Percentiles rank a stretch among this genome's conserved stretches.
Evolutionary conservation across 345 rosid species (phyloP).

Genomic region (Cardiospermum halicacabum): DNA sequence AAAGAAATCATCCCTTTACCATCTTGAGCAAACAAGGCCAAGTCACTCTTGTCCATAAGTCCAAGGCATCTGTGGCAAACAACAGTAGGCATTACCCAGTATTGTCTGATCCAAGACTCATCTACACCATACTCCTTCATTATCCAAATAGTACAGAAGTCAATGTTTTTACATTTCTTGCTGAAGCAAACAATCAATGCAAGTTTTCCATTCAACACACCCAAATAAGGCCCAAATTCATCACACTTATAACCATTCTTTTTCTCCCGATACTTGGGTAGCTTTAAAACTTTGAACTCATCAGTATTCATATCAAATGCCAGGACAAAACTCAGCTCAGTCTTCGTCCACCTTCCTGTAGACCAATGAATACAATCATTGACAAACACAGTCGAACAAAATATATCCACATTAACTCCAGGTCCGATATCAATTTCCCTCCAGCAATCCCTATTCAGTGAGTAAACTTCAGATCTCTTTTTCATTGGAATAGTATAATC

Average conservation of each 20-base stretch:
- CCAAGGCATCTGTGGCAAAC: background rate
- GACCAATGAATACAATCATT: conserved; percentile 3
- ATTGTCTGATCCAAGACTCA: conserved; percentile 4
- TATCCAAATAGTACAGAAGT: background rate
- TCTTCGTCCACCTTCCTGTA: too few relatives aligned
- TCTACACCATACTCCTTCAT: background rate
- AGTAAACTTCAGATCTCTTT: background rate
- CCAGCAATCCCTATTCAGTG: conserved; percentile 1
- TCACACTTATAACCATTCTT: background rate
- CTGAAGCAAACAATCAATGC: background rate
- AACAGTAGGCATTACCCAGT: background rate
- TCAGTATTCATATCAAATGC: background rate
- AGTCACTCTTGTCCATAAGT: background rate
- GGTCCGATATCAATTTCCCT: background rate
- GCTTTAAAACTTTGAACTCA: background rate
- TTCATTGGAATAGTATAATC: background rate
- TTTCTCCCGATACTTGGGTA: background rate
- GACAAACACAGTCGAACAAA: background rate
- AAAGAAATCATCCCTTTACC: background rate
- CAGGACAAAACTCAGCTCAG: background rate
- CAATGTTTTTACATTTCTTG: background rate
- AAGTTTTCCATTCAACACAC: background rate
- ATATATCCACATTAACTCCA: background rate
- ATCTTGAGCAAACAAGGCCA: background rate
- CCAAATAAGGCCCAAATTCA: background rate